Evolutionary conservation across 768 basidiomycete species (phyloP).

Genomic region (Strobilomyces dryophilus): DNA sequence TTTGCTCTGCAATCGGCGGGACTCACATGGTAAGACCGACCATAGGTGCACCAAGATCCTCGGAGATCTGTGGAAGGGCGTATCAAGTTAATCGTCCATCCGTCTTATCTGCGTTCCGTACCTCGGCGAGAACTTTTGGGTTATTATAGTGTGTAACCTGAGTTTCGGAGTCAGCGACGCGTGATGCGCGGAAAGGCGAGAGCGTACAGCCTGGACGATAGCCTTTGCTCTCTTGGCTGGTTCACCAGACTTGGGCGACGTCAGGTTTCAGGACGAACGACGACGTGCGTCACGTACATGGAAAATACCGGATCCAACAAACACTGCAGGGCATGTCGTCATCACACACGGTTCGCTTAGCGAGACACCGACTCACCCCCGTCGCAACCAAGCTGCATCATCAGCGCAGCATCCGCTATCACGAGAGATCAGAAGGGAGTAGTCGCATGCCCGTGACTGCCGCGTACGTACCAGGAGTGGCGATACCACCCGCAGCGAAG

Average conservation of each 20-base stretch:
- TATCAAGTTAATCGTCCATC: not conserved
- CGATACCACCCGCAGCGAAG: constrained; percentile 93
- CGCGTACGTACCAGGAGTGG: constrained; percentile 69
- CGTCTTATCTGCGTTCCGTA: constrained; percentile 26
- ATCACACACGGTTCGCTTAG: not conserved
- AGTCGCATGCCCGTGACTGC: not conserved
- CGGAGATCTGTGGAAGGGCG: constrained; percentile 51
- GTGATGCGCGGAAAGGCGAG: constrained; percentile 1
- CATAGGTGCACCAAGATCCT: constrained; percentile 88
- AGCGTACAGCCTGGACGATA: constrained; percentile 86
- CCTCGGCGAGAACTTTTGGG: constrained; percentile 86
- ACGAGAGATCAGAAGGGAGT: not conserved
- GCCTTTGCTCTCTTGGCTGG: constrained; percentile 92
- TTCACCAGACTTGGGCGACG: constrained; percentile 66
- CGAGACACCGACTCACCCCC: constrained; percentile 58
- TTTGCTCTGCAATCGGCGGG: constrained; percentile 1
- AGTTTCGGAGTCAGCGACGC: constrained; percentile 4
- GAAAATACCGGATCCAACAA: constrained; percentile 98
- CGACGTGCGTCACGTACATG: constrained; percentile 50
- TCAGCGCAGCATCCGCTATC: constrained; percentile 88
- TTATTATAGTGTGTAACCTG: constrained; percentile 95
- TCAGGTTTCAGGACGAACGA: not conserved
- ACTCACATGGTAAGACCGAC: constrained; percentile 85
- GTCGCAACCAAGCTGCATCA: constrained; percentile 99
- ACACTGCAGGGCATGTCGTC: constrained; percentile 50